Evolutionary conservation across 1,139 yeast genomes (phyloP), one percentile per base, ranked within the genome.

Genomic region (Tardiomyces digboiensis): DNA sequence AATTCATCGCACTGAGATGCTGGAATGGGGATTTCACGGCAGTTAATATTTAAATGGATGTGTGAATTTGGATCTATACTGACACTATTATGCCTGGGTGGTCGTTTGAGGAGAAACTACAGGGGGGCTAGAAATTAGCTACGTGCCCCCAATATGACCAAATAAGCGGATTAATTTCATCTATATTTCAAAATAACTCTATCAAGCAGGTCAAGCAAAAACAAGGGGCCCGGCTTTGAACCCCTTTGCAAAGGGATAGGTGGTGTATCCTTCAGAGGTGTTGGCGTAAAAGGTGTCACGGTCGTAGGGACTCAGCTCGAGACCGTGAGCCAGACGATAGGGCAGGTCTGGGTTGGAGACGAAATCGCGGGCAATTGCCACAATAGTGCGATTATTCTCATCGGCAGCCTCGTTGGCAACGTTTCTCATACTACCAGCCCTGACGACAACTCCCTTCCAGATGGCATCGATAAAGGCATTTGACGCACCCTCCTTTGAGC

Each of bases 271-370:
- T 23, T 49, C 52, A 7, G 58, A 10, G 23, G n/a, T 36, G 3
- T n/a, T n/a, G 14, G 56, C 46, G 53, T 70, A 70, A 52, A 68
- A 69, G 10, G 60, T 53, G 13, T 42, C 46, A 47, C 72, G 53
- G 43, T 64, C 54, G 46, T 66, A 67, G 19, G 56, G 48, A 39
- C 55, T 62, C 51, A 59, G 44, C 51, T 56, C 48, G 41, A 50
- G 23, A 19, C 66, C 67, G 40, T 66, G 51, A 47, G 64, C 62
- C 43, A 74, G 53, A 46, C 74, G 62, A 19, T 60, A 54, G 13
- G 68, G 65, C 29, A 75, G 56, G 51, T 74, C 79, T 1, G 80
- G 79, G 52, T 73, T 75, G 19, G 77, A 57, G 36, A 72, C 71
- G 51, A 64, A 74, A 44, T 60, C 60, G 44, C 79, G 62, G 21